Evolutionary conservation across 306 rosid genomes (phyloP), one percentile per base, ranked within the genome.

Genomic region (Castanea sativa): DNA sequence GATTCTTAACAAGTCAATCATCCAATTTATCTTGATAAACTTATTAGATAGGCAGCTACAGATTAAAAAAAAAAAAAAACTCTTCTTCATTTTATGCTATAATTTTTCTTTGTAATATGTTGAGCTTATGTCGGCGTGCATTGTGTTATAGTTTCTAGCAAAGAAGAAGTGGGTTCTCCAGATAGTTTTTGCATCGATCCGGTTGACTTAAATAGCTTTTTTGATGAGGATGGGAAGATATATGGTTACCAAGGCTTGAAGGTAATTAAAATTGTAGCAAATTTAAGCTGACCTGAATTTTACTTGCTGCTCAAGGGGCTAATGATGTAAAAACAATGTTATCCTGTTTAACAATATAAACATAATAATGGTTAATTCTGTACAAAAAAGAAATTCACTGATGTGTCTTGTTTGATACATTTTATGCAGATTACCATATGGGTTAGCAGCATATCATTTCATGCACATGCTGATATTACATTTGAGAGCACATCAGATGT

Each of bases 201-300:
- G 14, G 89, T 85, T 56, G 99, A 93, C 83, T 88, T 91, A 92
- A 88, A 86, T 82, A 64, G 84, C 79, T 85, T 85, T 80, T 88
- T 93, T 76, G 92, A 83, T 11, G 93, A 92, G 30, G 96, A 94
- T 52, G 99, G 94, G 60, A 93, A 88, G 78, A 86, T 95, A 74
- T 91, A 88, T 87, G 99, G 99, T 76, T 93, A 90, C 78, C 88
- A 88, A 78, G 98, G 86, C n/a, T 76, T 93, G 88, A 85, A 93
- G 99, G 99, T 96, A 64, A 45, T 18, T 10, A 51, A 18, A 21
- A 55, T 73, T 76, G 70, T 21, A 71, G 69, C 55, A 45, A 23
- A 55, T 41, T 23, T 21, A 27, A 38, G 51, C 76, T 72, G 12
- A 10, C 53, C 53, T 49, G 53, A 11, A 49, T 49, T 49, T 49